phyloP scores from a whole-genome alignment of 208 protist species.

The Leishmania amazonensis region DNA sequence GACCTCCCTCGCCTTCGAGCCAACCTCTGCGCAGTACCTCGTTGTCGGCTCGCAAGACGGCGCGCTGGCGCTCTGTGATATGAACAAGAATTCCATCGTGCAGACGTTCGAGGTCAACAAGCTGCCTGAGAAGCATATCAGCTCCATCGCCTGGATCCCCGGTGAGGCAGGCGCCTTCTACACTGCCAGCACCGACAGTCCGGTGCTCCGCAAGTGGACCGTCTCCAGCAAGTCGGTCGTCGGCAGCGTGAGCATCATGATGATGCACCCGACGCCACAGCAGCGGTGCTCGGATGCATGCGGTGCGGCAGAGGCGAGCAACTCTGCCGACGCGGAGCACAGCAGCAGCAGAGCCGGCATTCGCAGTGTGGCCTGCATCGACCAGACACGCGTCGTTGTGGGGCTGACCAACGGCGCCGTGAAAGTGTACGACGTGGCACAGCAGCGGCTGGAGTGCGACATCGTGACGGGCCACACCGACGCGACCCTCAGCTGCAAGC shows the following conservation, averaged over 20 bases:
- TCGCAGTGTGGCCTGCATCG: slow-evolving; percentile 42
- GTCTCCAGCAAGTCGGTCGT: slow-evolving; percentile 57
- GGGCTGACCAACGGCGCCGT: slow-evolving; percentile 72
- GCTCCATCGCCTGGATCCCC: slow-evolving; percentile 68
- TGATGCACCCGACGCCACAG: background rate
- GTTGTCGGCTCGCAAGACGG: slow-evolving; percentile 78
- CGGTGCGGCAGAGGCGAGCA: background rate
- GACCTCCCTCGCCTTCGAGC: slow-evolving; percentile 70
- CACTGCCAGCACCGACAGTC: slow-evolving; percentile 61
- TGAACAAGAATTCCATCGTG: slow-evolving; percentile 41
- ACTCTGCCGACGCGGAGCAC: background rate
- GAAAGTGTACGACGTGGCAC: slow-evolving; percentile 73
- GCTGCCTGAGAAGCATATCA: slow-evolving; percentile 47
- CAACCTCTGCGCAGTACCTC: slow-evolving; percentile 63
- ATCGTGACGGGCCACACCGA: slow-evolving; percentile 80
- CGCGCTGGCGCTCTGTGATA: slow-evolving; percentile 64
- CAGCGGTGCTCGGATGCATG: background rate
- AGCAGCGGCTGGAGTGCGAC: slow-evolving; percentile 55
- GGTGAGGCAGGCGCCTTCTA: slow-evolving; percentile 70
- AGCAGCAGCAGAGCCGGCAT: slow-evolving; percentile 30
- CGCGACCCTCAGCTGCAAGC: slow-evolving; percentile 69
- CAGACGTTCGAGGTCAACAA: slow-evolving; percentile 53
- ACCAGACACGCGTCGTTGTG: slow-evolving; percentile 58
- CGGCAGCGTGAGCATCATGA: slow-evolving; percentile 39
- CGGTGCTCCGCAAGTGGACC: slow-evolving; percentile 69